Evolutionary conservation across 2,329 filamentous ascomycete genomes (phyloP).

Genomic region (Penicillium expansum): DNA sequence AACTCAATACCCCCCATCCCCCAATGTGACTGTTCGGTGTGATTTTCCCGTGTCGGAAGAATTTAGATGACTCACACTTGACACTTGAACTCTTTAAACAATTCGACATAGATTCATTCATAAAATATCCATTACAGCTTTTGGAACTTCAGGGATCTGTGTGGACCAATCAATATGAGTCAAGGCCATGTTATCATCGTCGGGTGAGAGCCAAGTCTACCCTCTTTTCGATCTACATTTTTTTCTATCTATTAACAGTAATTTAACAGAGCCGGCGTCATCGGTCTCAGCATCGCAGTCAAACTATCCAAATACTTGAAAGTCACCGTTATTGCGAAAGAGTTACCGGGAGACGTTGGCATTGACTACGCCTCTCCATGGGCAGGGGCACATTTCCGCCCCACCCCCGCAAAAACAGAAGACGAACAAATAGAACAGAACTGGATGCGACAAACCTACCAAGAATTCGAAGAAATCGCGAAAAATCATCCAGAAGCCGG

Average conservation of each 20-base stretch:
- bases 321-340: conserved; percentile 3
- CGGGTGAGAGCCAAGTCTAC: neutral
- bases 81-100: neutral
- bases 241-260: neutral
- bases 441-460: conserved; percentile 11
- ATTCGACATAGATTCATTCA: too few species aligned
- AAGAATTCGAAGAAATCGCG: conserved; percentile 3
- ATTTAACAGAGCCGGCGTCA: neutral
- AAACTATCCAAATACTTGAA: neutral
- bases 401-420: conserved; percentile 6
- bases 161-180: neutral
- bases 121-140: neutral
- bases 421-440: conserved; percentile 6
- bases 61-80: neutral
- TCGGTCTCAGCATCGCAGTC: neutral
- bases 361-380: conserved; percentile 6
- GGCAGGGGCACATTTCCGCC: conserved; percentile 14
- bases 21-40: neutral
- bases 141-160: neutral
- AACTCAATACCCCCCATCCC: neutral
- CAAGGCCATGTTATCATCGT: neutral
- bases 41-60: neutral
- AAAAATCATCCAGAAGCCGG: conserved; percentile 3
- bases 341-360: conserved; percentile 3
- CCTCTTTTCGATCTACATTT: neutral